Evolutionary conservation across 371 early-diverging fungal species (phyloP), one percentile per base, ranked within the genome.

Genomic region (Parasitella parasitica): DNA sequence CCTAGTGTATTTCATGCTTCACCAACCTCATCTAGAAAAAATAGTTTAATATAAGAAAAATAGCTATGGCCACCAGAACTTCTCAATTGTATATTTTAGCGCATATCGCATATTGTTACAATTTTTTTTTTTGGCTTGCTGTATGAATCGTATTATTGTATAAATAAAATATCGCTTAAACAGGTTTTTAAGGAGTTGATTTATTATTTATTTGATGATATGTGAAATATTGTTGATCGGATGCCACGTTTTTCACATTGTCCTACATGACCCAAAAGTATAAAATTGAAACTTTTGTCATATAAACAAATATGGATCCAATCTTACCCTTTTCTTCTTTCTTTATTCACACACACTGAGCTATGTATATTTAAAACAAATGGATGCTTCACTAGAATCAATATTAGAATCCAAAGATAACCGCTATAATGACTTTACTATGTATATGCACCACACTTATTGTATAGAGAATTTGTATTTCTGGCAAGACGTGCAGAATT

Each of bases 381-480:
- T 61, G 35, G 36, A 49, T 16, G 36, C 60, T n/a, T 67, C 72
- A 22, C 59, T 76, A 30, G 77, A 76, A 67, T 61, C 60, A 3
- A 51, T 76, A 9, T 54, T 76, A 18, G 51, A 69, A 30, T 53
- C 67, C 32, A 51, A 53, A 50, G 20, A 67, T 9, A 57, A 69
- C 16, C 55, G 64, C 24, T 67, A 69, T 32, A 66, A 67, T 37
- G 62, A 67, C 24, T 78, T 78, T 46, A 46, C 65, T 16, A 37
- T 57, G 1, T 78, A 69, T 50, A 32, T 78, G 8, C 61, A 70
- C 5, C 69, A 68, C 48, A 69, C 72, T 0, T 78, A 70, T 50
- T 76, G 76, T 34, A 57, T 66, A n/a, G 79, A 78, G 39, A 78
- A 73, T 41, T 35, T 76, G 15, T 54, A 59, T 24, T 78, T 78